Evolutionary conservation across 768 basidiomycete genomes (phyloP).

Genomic region (Tremella fuciformis): DNA sequence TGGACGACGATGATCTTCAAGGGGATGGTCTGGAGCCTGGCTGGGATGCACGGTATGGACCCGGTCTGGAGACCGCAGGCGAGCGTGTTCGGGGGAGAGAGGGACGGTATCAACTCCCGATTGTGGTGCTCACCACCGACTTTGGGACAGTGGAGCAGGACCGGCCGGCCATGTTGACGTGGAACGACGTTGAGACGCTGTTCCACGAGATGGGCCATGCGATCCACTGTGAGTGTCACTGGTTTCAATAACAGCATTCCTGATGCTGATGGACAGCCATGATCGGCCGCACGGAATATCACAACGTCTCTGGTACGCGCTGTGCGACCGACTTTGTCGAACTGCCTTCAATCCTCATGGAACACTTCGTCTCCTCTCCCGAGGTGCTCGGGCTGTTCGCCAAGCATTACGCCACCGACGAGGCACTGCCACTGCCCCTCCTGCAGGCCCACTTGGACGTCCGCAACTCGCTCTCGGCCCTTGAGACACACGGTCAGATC

Average conservation of each 20-base stretch:
- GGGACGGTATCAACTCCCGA: constrained; percentile 78
- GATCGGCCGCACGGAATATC: constrained; percentile 95
- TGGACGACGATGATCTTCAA: constrained; percentile 80
- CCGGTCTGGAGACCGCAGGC: constrained; percentile 50
- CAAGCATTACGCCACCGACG: constrained; percentile 51
- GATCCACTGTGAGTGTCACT: constrained; percentile 94
- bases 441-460: constrained; percentile 45
- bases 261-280: constrained; percentile 63
- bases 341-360: constrained; percentile 96
- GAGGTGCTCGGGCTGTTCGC: constrained; percentile 69
- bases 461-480: constrained; percentile 53
- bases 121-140: constrained; percentile 87
- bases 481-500: constrained; percentile 89
- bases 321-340: constrained; percentile 99
- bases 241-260: constrained; percentile 3
- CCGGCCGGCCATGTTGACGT: constrained; percentile 68
- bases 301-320: constrained; percentile 95
- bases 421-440: constrained; percentile 48
- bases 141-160: constrained; percentile 65
- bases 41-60: constrained; percentile 32
- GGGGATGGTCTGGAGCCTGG: constrained; percentile 58
- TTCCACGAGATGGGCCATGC: constrained; percentile 99
- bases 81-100: constrained; percentile 61
- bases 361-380: constrained; percentile 87
- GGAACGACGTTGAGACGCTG: constrained; percentile 90